Evolutionary conservation across 2,329 filamentous ascomycete genomes (phyloP), one percentile per base, ranked within the genome.

Genomic region (Ophiostoma ulmi): DNA sequence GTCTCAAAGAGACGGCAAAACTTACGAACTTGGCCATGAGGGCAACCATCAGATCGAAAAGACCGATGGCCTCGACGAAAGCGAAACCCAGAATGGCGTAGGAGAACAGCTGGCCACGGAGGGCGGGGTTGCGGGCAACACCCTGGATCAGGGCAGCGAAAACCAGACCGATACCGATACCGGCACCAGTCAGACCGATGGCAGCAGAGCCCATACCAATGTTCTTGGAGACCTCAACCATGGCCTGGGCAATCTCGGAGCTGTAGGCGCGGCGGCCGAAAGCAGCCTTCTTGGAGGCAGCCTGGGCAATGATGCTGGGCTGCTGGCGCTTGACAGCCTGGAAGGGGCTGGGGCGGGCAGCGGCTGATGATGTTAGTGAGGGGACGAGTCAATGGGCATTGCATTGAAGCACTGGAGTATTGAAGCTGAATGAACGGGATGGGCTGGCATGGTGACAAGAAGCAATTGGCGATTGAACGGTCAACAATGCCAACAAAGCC

Each of bases 121-220:
- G 91, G 81, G 91, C 91, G 80, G 92, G 92, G 91, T 97, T 97
- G 86, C 92, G 92, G 86, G 92, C 91, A 82, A 95, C 92, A 85
- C 89, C 89, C 84, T 91, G 90, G 81, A 96, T 87, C 81, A 96
- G 91, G 80, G 91, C 90, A 81, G 91, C 92, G 89, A 96, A 96
- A 81, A 96, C 92, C 81, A 94, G 89, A 87, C 92, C 92, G 84
- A 95, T 96, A 92, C 92, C 92, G 83, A 95, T 92, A 93, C 92
- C 91, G 81, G 91, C 91, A 90, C 91, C 91, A 81, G 91, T 92
- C 80, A 96, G 91, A 91, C 92, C 92, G 81, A 96, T 93, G 86
- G 92, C 92, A 80, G 92, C 92, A 78, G 89, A 86, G 84, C 91
- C 91, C 91, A 93, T 93, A 88, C 91, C 91, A 80, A 93, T 82